Evolutionary conservation across 768 basidiomycete species (phyloP), one percentile per base, ranked within the genome.

Genomic region (Tubosaeta sp.): DNA sequence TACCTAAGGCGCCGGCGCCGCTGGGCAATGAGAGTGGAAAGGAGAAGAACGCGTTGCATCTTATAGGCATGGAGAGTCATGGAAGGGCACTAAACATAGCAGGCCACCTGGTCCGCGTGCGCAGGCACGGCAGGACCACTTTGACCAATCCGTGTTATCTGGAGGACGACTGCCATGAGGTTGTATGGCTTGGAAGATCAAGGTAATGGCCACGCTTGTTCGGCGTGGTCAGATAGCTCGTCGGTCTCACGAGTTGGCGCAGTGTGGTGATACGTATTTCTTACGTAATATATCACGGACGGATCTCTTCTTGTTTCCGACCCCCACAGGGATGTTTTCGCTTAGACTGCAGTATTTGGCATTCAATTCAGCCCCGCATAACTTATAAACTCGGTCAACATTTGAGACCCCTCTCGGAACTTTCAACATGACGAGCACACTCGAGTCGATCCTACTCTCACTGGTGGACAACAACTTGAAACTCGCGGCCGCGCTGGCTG

Each of bases 41-140:
- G 52, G 38, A 47, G 34, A 44, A 38, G 46, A 52, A 46, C 49
- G 52, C 48, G 41, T 48, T 34, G 51, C 37, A 58, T 37, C 37
- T 67, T 62, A 65, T 62, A 65, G 56, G 58, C 58, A 52, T 48
- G 26, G 55, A 51, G 43, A 58, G 27, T 50, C 56, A 58, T 31
- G 67, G 59, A 34, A 52, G 57, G 26, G 50, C 37, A 61, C 35
- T 33, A 59, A 66, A 69, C 51, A 59, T 48, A 55, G 62, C 32
- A 52, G 43, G 48, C 47, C n/a, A 49, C 43, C 64, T 43, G 50
- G 61, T 58, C 50, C 51, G 55, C 53, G 52, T 53, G 56, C 50
- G 52, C 42, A 58, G 37, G 43, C 55, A 57, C 38, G 55, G 61
- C 64, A 58, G 50, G 64, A 52, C 64, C 53, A 50, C 41, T 16